Evolutionary conservation across 202 grass and related monocot species (phyloP).

Genomic region (Panicum hallii): DNA sequence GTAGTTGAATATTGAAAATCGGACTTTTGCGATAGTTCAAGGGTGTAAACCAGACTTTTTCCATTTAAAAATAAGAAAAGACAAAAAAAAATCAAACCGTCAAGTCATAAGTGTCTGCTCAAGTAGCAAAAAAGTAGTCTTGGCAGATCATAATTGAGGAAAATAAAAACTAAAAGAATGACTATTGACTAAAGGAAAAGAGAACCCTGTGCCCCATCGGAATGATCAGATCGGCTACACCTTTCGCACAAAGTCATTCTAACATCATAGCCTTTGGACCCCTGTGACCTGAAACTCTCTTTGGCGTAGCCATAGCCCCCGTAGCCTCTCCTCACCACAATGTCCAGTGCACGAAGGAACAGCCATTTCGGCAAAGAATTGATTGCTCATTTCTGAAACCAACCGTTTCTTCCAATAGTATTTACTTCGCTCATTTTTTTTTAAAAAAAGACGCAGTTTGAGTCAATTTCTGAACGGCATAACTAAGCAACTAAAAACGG

Average conservation of each 20-base stretch:
- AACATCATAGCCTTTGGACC: slow-evolving; percentile 41
- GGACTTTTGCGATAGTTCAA: too few species aligned
- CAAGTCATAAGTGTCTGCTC: background rate
- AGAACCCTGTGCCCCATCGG: slow-evolving; percentile 35
- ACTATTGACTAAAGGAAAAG: background rate
- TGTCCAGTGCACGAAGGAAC: slow-evolving; percentile 1
- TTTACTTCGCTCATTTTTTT: too few species aligned
- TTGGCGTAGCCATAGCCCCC: background rate
- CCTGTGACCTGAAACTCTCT: slow-evolving; percentile 22
- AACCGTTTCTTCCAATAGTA: slow-evolving; percentile 29
- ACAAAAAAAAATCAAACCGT: background rate
- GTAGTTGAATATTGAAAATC: too few species aligned
- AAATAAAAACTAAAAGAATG: background rate
- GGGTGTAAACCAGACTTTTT: too few species aligned
- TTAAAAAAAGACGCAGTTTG: background rate
- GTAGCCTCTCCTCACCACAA: background rate
- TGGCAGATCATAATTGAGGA: background rate
- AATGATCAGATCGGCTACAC: slow-evolving; percentile 8
- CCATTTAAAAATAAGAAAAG: background rate
- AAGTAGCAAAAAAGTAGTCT: background rate
- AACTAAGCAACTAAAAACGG: background rate
- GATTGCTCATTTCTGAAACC: slow-evolving; percentile 33
- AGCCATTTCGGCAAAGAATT: background rate
- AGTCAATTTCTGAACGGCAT: background rate
- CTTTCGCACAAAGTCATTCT: slow-evolving; percentile 39